These are phyloP conservation scores for Ascocoryne sarcoides DNA, from an alignment of 2,329 filamentous ascomycete species.

Conservation along the genomic window DNA sequence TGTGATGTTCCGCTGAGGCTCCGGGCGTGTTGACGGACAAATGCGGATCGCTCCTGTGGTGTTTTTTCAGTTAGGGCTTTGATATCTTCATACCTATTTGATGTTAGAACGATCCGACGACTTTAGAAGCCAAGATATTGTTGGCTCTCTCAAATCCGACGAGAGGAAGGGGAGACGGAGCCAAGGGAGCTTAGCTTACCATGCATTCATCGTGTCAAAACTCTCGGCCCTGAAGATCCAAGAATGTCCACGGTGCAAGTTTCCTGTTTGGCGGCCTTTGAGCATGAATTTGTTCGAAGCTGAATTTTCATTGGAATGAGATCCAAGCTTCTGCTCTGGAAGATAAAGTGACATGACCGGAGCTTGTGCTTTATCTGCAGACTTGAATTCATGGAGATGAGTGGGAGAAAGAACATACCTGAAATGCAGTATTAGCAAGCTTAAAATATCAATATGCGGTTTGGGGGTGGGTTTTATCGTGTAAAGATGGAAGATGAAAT, in stretches of 20 bases:
- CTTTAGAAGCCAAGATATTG: no score
- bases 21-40: slow-evolving; percentile 73
- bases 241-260: slow-evolving; percentile 75
- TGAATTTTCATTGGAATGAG: slow-evolving; percentile 72
- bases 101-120: slow-evolving; percentile 2
- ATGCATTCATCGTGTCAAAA: slow-evolving; percentile 93
- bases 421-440: slow-evolving; percentile 5
- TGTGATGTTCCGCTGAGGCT: slow-evolving; percentile 60
- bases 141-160: no score
- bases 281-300: slow-evolving; percentile 97
- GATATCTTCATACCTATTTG: slow-evolving; percentile 70
- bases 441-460: no score
- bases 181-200: slow-evolving; percentile 35
- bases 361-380: slow-evolving; percentile 83
- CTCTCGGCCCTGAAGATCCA: slow-evolving; percentile 66
- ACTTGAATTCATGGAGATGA: slow-evolving; percentile 97
- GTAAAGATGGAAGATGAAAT: not conserved
- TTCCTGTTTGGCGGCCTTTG: slow-evolving; percentile 87
- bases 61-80: slow-evolving; percentile 81
- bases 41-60: slow-evolving; percentile 79
- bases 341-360: slow-evolving; percentile 96
- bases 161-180: no score
- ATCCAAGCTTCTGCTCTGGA: slow-evolving; percentile 89
- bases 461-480: no score
- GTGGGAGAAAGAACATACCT: slow-evolving; percentile 96